These are phyloP conservation scores for Calocera cornea DNA, from an alignment of 768 basidiomycete genomes.

Conservation along the genomic window DNA sequence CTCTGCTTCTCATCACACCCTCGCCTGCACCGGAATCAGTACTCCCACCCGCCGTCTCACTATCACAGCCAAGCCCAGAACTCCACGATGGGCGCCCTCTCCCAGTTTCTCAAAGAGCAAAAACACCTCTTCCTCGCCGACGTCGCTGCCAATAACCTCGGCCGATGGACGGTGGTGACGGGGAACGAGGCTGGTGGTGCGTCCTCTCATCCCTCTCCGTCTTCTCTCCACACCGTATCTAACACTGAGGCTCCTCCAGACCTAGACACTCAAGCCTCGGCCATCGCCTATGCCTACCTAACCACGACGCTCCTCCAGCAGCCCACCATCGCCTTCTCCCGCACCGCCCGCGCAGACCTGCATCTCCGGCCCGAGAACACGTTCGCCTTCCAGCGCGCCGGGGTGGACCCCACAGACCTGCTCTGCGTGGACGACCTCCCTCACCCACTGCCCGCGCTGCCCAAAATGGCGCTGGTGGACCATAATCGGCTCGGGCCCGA, in stretches of 20 bases:
- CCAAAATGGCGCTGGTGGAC: constrained; percentile 71
- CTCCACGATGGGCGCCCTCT: constrained; percentile 15
- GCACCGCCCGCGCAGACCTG: constrained; percentile 54
- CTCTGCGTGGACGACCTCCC: constrained; percentile 59
- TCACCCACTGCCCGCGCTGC: constrained; percentile 21
- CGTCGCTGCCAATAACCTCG: constrained; percentile 30
- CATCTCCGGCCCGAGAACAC: constrained; percentile 76
- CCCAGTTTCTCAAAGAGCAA: constrained; percentile 32
- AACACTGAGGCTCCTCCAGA: constrained; percentile 36
- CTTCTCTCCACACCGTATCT: too few relatives aligned
- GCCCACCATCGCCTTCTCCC: constrained; percentile 56
- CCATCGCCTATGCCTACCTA: constrained; percentile 74
- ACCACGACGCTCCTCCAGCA: constrained; percentile 41
- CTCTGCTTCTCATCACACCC: background rate
- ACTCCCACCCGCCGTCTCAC: too few relatives aligned
- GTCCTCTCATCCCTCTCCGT: constrained; percentile 11
- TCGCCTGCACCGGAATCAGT: background rate
- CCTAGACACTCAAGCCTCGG: constrained; percentile 76
- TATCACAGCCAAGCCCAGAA: background rate
- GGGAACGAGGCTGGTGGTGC: constrained; percentile 95
- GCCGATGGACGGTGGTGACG: constrained; percentile 84
- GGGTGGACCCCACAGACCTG: constrained; percentile 41
- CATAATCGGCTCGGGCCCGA: constrained; percentile 57
- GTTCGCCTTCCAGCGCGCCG: constrained; percentile 51
- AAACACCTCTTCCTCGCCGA: constrained; percentile 52